Percentiles rank a stretch among this genome's conserved stretches.
These are phyloP conservation scores for Prototheca wickerhamii DNA, from an alignment of 163 green algal genomes.

Conservation along the genomic window DNA sequence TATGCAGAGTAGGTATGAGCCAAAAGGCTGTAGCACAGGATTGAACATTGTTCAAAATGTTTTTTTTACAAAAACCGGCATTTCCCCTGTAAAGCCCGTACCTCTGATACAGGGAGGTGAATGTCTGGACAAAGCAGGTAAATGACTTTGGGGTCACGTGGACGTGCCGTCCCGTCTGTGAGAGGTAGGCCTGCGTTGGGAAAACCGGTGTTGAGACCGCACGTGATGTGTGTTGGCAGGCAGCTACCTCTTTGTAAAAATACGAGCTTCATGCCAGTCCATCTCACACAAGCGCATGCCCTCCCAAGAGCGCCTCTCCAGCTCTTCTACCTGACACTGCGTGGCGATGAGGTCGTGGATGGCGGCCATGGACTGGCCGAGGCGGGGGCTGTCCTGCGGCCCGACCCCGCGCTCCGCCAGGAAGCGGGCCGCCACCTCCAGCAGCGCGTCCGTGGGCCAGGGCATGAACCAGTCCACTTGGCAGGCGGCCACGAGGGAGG, in stretches of 20 bases:
- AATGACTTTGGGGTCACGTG: constrained; percentile 94
- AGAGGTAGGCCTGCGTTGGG: constrained; percentile 70
- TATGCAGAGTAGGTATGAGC: no score
- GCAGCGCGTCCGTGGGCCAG: constrained; percentile 89
- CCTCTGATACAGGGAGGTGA: constrained; percentile 74
- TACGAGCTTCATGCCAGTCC: no score
- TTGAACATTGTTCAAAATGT: no score
- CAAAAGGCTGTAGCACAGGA: no score
- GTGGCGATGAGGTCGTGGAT: not conserved
- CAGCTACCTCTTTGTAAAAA: no score
- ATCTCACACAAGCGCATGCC: not conserved
- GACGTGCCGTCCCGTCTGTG: constrained; percentile 75
- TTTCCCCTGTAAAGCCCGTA: not conserved
- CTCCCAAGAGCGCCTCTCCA: not conserved
- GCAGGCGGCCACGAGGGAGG: constrained; percentile 85
- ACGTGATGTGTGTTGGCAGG: no score
- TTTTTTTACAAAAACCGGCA: no score
- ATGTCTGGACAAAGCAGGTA: constrained; percentile 83
- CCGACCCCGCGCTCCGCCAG: constrained; percentile 7
- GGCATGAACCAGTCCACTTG: constrained; percentile 96
- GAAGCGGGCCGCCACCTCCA: constrained; percentile 71
- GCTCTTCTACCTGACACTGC: not conserved
- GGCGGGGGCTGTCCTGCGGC: not conserved
- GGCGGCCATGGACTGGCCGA: not conserved
- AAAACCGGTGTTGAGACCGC: not conserved